These are phyloP conservation scores for Citrus cavaleriei DNA, from an alignment of 345 rosid species.

Conservation along the genomic window DNA sequence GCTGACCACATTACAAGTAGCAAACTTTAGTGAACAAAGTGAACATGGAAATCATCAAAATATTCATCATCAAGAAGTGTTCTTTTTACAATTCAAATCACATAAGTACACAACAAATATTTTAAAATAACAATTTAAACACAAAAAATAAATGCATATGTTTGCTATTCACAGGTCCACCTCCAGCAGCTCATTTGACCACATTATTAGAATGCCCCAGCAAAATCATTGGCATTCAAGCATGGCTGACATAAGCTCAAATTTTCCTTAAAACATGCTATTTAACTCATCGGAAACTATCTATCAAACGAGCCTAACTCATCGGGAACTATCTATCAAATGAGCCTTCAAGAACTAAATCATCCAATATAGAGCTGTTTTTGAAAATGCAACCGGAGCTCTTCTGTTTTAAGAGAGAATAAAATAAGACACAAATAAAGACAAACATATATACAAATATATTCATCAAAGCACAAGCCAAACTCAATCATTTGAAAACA, in stretches of 20 bases:
- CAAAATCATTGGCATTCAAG: background rate
- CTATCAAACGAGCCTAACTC: background rate
- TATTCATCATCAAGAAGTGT: background rate
- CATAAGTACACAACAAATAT: background rate
- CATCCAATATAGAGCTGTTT: background rate
- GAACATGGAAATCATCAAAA: background rate
- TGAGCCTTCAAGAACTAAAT: background rate
- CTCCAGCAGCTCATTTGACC: background rate
- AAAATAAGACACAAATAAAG: background rate
- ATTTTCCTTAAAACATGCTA: background rate
- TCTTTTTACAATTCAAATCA: background rate
- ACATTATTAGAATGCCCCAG: background rate
- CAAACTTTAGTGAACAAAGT: background rate
- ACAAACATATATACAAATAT: slow-evolving; percentile 5
- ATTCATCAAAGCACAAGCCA: slow-evolving; percentile 6
- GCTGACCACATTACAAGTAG: background rate
- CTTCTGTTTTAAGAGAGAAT: background rate
- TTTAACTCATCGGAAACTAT: background rate
- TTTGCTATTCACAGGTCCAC: background rate
- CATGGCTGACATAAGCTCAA: background rate
- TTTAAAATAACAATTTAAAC: background rate
- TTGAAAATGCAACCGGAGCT: background rate
- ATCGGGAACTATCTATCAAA: background rate
- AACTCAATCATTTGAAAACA: background rate
- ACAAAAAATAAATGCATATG: background rate